These are phyloP conservation scores for Phlyctochytrium planicorne DNA, from an alignment of 192 early-diverging fungal genomes.

Conservation along the genomic window DNA sequence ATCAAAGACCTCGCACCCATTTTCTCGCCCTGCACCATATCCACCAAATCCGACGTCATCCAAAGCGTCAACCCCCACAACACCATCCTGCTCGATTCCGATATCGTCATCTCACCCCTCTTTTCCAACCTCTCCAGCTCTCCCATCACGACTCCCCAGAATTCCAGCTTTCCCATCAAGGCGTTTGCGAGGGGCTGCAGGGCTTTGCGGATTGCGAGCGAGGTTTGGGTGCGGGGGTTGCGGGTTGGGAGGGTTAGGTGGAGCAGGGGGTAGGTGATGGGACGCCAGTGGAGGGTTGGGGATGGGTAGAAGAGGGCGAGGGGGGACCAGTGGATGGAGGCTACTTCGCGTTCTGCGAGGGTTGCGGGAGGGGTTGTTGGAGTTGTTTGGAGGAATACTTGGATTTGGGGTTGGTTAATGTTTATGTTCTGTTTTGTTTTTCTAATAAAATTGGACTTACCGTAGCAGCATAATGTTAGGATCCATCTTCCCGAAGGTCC, in stretches of 20 bases:
- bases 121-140: slow-evolving; percentile 9
- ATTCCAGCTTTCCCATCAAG: slow-evolving; percentile 14
- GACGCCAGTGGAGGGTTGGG: slow-evolving; percentile 16
- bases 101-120: neutral
- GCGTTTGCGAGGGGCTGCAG: neutral
- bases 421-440: too few relatives aligned
- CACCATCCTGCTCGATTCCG: slow-evolving; percentile 9
- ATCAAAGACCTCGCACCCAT: slow-evolving; percentile 10
- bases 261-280: slow-evolving; percentile 29
- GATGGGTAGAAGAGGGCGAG: slow-evolving; percentile 28
- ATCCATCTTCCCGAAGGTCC: slow-evolving; percentile 14
- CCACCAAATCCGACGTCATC: slow-evolving; percentile 32
- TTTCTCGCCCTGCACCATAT: slow-evolving; percentile 6
- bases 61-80: slow-evolving; percentile 39
- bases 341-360: slow-evolving; percentile 20
- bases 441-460: neutral
- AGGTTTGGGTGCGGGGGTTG: neutral
- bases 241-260: slow-evolving; percentile 3
- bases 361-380: slow-evolving; percentile 23
- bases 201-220: neutral
- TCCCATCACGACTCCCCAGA: slow-evolving; percentile 21
- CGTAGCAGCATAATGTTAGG: slow-evolving; percentile 15
- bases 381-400: slow-evolving; percentile 28
- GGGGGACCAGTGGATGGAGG: slow-evolving; percentile 32
- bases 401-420: too few relatives aligned